Evolutionary conservation across 1,284 basidiomycete genomes (phyloP), one percentile per base, ranked within the genome.

Genomic region (Ceratorhiza oryzae-sativae): DNA sequence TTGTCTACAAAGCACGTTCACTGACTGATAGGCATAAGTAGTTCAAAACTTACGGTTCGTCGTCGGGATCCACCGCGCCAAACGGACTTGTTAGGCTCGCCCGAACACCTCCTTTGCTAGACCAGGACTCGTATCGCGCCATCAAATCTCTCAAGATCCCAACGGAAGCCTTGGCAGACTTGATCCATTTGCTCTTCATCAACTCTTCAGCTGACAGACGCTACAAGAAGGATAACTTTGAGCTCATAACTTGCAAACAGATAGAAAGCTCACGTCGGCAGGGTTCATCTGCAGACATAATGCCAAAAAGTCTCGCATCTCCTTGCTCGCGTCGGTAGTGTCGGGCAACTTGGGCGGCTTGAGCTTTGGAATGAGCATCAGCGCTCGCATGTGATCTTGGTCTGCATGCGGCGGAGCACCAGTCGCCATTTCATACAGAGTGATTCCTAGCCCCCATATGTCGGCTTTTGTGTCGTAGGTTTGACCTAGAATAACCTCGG

Each of bases 391-490:
- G 76, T 93, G 90, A 77, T 93, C 91, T 76, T 88, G 84, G 77
- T 96, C 91, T 13, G 92, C 88, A 78, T 96, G 88, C 3, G 96
- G 96, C 13, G 95, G 95, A 75, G 89, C 90, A n/a, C 96, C 96
- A 77, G 93, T 97, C 67, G 90, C 88, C 90, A 98, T 95, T 80
- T 98, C 96, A 77, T 93, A 97, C 18, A 96, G 87, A 79, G 95
- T 92, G 77, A 98, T 96, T 5, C 96, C 96, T 72, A 98, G 81
- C 77, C 93, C 95, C 96, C 96, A 98, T 61, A 98, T 94, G 78
- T 98, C 97, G 3, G 96, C 97, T 78, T 95, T 94, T 36, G 92
- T 91, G 78, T 98, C 96, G 80, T 99, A 99, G 53, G 90, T 85
- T 39, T 93, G 89, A 2, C 91, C 89, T 74, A 94, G 92, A 18